phyloP scores from a whole-genome alignment of 495 filamentous ascomycete genomes.

The Trichoderma orchidacearum region DNA sequence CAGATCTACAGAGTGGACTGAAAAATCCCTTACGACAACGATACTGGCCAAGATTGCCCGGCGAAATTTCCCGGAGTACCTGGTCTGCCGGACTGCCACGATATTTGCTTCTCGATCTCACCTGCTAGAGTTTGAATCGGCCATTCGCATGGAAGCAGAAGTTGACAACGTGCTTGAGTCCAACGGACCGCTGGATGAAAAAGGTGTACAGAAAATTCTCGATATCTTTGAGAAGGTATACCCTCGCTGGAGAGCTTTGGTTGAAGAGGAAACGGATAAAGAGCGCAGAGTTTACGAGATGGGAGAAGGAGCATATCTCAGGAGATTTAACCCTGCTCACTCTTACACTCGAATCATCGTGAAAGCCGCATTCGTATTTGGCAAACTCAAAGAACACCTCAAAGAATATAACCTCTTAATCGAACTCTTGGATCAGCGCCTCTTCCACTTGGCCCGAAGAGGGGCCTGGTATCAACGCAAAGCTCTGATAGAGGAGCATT shows the following conservation, averaged over 20 bases:
- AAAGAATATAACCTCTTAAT: constrained; percentile 62
- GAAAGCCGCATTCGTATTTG: constrained; percentile 67
- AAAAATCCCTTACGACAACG: constrained; percentile 90
- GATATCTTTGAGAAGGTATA: constrained; percentile 62
- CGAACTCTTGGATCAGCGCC: constrained; percentile 65
- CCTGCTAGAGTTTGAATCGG: constrained; percentile 80
- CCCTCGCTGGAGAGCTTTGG: constrained; percentile 62
- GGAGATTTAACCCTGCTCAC: constrained; percentile 85
- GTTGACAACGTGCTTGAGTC: constrained; percentile 80
- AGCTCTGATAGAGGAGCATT: constrained; percentile 87
- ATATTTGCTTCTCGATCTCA: constrained; percentile 67
- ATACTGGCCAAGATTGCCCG: constrained; percentile 81
- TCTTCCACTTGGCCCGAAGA: constrained; percentile 75
- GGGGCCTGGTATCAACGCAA: constrained; percentile 95
- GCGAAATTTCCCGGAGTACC: constrained; percentile 78
- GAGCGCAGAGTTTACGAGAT: constrained; percentile 70
- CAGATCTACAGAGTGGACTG: constrained; percentile 91
- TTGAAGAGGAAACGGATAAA: constrained; percentile 64
- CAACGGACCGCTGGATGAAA: constrained; percentile 55
- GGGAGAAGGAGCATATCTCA: constrained; percentile 80
- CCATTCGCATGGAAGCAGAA: constrained; percentile 66
- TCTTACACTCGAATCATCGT: constrained; percentile 88
- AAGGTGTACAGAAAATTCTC: constrained; percentile 46
- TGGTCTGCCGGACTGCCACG: constrained; percentile 79
- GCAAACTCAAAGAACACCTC: constrained; percentile 64